Evolutionary conservation across 805 yeast genomes (phyloP).

Genomic region (Komagataella populi): DNA sequence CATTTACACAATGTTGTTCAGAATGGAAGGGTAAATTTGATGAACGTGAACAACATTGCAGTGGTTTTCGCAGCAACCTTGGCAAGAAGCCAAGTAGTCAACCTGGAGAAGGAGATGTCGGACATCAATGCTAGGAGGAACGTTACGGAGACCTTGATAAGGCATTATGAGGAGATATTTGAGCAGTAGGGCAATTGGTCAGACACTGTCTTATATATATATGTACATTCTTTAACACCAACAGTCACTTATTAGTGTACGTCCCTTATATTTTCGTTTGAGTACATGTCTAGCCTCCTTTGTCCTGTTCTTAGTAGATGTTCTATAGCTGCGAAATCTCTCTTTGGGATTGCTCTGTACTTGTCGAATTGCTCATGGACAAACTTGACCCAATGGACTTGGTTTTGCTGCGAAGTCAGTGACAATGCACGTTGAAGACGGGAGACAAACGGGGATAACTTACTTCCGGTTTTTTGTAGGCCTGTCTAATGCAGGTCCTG

Average conservation of each 20-base stretch:
- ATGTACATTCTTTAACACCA: not conserved
- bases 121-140: slow-evolving; percentile 78
- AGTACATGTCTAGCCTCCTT: slow-evolving; percentile 58
- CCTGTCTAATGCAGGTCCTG: slow-evolving; percentile 30
- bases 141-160: slow-evolving; percentile 59
- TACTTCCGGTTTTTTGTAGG: slow-evolving; percentile 30
- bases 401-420: slow-evolving; percentile 11
- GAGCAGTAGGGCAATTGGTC: slow-evolving; percentile 2
- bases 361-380: slow-evolving; percentile 46
- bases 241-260: slow-evolving; percentile 22
- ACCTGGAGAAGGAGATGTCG: slow-evolving; percentile 68
- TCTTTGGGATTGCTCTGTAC: slow-evolving; percentile 44
- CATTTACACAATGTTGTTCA: slow-evolving; percentile 55
- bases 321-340: slow-evolving; percentile 78
- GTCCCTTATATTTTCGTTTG: slow-evolving; percentile 58
- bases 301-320: slow-evolving; percentile 69
- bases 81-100: slow-evolving; percentile 45
- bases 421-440: not conserved
- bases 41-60: slow-evolving; percentile 73
- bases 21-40: slow-evolving; percentile 47
- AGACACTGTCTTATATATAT: not conserved
- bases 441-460: slow-evolving; percentile 4
- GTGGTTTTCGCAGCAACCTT: slow-evolving; percentile 94
- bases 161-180: slow-evolving; percentile 28
- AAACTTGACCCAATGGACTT: slow-evolving; percentile 17